Conservation (phyloP, 257 asterid genomes). For the Solanum medicagineum region DNA sequence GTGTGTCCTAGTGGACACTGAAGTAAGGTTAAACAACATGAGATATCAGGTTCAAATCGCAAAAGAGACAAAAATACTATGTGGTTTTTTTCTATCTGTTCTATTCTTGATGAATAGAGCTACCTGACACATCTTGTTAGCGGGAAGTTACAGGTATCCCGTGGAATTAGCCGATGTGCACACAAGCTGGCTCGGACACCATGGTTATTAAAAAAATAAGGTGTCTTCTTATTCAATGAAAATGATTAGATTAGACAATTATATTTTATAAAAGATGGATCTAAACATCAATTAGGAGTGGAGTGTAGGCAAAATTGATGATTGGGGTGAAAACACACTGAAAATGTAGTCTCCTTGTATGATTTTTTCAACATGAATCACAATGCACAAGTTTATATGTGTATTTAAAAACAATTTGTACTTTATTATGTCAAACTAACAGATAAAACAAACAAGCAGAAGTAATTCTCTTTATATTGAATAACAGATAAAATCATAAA, state of each 20-base stretch:
- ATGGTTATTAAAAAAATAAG: too few species aligned
- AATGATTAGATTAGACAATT: background rate
- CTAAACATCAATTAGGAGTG: background rate
- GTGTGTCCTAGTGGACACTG: background rate
- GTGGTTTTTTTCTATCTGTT: background rate
- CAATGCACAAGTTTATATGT: background rate
- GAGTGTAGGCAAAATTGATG: background rate
- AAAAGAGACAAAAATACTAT: background rate
- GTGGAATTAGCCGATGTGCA: too few species aligned
- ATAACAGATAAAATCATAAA: background rate
- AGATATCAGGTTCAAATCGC: background rate
- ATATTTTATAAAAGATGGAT: background rate
- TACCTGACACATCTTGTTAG: background rate
- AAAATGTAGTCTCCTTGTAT: background rate
- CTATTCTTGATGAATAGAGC: background rate
- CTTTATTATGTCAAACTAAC: background rate
- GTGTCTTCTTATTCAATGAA: background rate
- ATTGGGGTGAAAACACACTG: background rate
- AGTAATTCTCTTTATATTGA: background rate
- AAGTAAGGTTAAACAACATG: background rate
- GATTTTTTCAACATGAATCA: background rate
- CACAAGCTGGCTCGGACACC: too few species aligned
- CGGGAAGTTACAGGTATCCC: too few species aligned
- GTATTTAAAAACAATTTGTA: background rate
- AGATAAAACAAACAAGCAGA: background rate